Percentiles rank a stretch among this genome's conserved stretches.
These are phyloP conservation scores for Agaricus blazei DNA, from an alignment of 768 basidiomycete species.

Conservation along the genomic window DNA sequence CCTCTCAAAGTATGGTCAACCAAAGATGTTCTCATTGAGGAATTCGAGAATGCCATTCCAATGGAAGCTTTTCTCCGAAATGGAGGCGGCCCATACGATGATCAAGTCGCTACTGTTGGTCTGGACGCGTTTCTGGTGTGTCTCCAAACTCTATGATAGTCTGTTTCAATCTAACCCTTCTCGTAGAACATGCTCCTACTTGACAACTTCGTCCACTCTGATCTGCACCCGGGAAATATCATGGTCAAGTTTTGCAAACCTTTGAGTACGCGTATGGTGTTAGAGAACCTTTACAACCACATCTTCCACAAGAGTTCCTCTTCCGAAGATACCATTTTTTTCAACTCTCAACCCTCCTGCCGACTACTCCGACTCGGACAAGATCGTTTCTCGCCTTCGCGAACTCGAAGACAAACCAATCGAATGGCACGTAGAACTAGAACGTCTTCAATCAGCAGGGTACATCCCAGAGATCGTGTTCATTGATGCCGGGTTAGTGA, in stretches of 20 bases:
- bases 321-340: constrained; percentile 16
- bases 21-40: constrained; percentile 81
- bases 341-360: constrained; percentile 24
- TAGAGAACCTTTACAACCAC: constrained; percentile 54
- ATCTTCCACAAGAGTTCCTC: constrained; percentile 34
- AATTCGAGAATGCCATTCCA: constrained; percentile 89
- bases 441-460: constrained; percentile 55
- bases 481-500: constrained; percentile 94
- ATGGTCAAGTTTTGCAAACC: constrained; percentile 97
- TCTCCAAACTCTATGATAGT: constrained; percentile 9
- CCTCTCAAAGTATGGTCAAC: constrained; percentile 83
- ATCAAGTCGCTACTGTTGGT: constrained; percentile 85
- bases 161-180: constrained; percentile 3
- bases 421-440: constrained; percentile 70
- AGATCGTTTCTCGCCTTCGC: constrained; percentile 68
- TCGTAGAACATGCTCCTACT: constrained; percentile 92
- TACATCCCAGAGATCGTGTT: constrained; percentile 94
- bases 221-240: constrained; percentile 92
- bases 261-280: constrained; percentile 58
- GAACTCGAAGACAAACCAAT: constrained; percentile 49
- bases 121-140: constrained; percentile 92
- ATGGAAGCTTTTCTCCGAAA: constrained; percentile 82
- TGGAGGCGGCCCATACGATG: constrained; percentile 90
- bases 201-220: constrained; percentile 96
- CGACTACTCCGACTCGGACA: constrained; percentile 47